phyloP scores from a whole-genome alignment of 2,329 filamentous ascomycete genomes.

The Ascocoryne sarcoides region DNA sequence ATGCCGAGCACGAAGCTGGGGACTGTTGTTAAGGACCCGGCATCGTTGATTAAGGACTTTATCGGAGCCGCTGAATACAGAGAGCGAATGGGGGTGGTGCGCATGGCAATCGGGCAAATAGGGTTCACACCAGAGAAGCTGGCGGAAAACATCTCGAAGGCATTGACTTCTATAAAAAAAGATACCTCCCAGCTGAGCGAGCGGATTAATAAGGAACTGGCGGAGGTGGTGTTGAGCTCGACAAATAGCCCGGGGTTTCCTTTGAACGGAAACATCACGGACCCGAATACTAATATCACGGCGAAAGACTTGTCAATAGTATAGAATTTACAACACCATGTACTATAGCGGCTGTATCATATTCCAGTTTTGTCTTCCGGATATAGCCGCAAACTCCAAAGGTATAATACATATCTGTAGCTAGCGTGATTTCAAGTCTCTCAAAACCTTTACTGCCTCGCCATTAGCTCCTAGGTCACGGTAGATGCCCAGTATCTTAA shows the following conservation, averaged over 20 bases:
- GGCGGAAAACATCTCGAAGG: conserved; percentile 70
- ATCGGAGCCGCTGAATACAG: conserved; percentile 80
- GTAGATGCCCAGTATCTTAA: conserved; percentile 52
- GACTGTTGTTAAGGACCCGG: conserved; percentile 78
- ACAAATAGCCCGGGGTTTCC: conserved; percentile 82
- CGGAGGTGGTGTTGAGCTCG: conserved; percentile 72
- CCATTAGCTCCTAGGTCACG: conserved; percentile 49
- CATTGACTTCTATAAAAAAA: conserved; percentile 68
- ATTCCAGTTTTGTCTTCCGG: conserved; percentile 24
- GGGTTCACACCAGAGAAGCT: conserved; percentile 82
- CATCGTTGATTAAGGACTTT: conserved; percentile 67
- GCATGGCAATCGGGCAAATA: conserved; percentile 85
- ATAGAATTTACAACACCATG: too few species aligned
- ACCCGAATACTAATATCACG: conserved; percentile 31
- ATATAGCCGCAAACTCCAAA: too few species aligned
- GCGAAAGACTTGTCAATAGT: conserved; percentile 41
- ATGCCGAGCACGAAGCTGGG: conserved; percentile 88
- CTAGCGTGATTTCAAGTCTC: conserved; percentile 21
- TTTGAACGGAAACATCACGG: conserved; percentile 68
- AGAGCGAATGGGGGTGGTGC: conserved; percentile 74
- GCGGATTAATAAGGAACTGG: conserved; percentile 61
- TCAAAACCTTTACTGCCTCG: conserved; percentile 46
- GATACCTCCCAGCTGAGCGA: conserved; percentile 62
- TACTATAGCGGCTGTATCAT: conserved; percentile 27
- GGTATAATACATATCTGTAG: too few species aligned